phyloP scores from a whole-genome alignment of 805 yeast species.

The Komagataella populi region DNA sequence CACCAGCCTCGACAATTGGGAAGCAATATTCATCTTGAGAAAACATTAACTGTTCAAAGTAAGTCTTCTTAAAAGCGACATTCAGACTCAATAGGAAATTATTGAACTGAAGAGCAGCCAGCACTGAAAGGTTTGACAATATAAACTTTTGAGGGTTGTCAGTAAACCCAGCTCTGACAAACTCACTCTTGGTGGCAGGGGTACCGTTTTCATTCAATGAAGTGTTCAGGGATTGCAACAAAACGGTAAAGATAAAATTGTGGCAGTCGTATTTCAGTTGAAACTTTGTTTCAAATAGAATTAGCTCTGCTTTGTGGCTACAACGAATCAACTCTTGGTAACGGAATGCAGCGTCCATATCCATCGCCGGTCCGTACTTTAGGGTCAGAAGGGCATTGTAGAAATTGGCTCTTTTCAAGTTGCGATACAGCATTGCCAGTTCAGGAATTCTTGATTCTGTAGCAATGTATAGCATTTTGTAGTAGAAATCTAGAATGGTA shows the following conservation, averaged over 20 bases:
- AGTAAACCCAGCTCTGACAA: slow-evolving; percentile 31
- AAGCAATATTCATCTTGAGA: slow-evolving; percentile 34
- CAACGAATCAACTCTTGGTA: neutral
- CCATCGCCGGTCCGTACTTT: neutral
- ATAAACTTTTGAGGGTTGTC: slow-evolving; percentile 28
- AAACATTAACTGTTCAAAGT: slow-evolving; percentile 53
- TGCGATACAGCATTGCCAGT: neutral
- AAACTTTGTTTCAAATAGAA: slow-evolving; percentile 7
- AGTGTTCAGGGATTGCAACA: slow-evolving; percentile 23
- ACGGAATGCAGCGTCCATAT: neutral
- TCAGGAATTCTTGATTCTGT: neutral
- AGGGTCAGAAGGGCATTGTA: neutral
- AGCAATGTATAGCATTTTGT: neutral
- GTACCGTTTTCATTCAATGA: slow-evolving; percentile 28
- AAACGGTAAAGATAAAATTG: slow-evolving; percentile 23
- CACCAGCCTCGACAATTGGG: slow-evolving; percentile 30
- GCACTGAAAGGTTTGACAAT: slow-evolving; percentile 28
- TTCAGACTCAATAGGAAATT: slow-evolving; percentile 43
- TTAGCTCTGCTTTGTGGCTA: neutral
- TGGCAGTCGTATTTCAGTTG: slow-evolving; percentile 25
- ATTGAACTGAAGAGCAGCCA: slow-evolving; percentile 39
- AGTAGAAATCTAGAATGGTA: neutral
- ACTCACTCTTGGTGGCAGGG: slow-evolving; percentile 28
- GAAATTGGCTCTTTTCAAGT: neutral
- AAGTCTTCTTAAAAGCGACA: slow-evolving; percentile 45